Percentiles rank a stretch among this genome's conserved stretches.
Conservation (phyloP, 495 filamentous ascomycete genomes). For the Penicillium egyptiacum region DNA sequence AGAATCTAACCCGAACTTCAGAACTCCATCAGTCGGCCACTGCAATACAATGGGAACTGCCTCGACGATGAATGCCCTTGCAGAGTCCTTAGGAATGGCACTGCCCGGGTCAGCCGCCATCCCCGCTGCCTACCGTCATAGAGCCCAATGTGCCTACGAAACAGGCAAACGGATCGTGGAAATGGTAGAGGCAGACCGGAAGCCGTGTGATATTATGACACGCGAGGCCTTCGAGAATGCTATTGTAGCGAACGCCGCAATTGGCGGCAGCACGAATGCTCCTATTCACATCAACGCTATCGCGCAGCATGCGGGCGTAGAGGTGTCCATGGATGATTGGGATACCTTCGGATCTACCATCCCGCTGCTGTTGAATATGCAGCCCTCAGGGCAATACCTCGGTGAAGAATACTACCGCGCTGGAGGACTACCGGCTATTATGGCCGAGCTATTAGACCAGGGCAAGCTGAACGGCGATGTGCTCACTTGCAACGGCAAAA, state of each 20-base stretch:
- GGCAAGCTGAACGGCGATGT: conserved; percentile 41
- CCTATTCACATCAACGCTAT: conserved; percentile 58
- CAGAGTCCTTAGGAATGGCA: conserved; percentile 57
- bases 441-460: conserved; percentile 52
- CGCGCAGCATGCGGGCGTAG: conserved; percentile 53
- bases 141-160: conserved; percentile 54
- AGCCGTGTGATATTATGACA: conserved; percentile 57
- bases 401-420: conserved; percentile 56
- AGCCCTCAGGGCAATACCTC: conserved; percentile 52
- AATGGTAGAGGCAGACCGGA: conserved; percentile 54
- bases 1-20: conserved; percentile 19
- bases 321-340: conserved; percentile 54
- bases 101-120: conserved; percentile 56
- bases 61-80: conserved; percentile 58
- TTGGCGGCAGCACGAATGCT: conserved; percentile 58
- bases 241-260: conserved; percentile 53
- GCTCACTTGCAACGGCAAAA: conserved; percentile 47
- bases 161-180: conserved; percentile 55
- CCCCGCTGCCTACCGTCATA: conserved; percentile 53
- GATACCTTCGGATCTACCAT: conserved; percentile 49
- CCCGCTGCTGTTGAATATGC: conserved; percentile 55
- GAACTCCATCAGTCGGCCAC: conserved; percentile 52
- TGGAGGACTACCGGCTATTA: conserved; percentile 54
- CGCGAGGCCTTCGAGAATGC: conserved; percentile 57
- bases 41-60: conserved; percentile 61